Evolutionary conservation across 2,329 filamentous ascomycete genomes (phyloP).

Genomic region (Cylindrodendrum hubeiense): DNA sequence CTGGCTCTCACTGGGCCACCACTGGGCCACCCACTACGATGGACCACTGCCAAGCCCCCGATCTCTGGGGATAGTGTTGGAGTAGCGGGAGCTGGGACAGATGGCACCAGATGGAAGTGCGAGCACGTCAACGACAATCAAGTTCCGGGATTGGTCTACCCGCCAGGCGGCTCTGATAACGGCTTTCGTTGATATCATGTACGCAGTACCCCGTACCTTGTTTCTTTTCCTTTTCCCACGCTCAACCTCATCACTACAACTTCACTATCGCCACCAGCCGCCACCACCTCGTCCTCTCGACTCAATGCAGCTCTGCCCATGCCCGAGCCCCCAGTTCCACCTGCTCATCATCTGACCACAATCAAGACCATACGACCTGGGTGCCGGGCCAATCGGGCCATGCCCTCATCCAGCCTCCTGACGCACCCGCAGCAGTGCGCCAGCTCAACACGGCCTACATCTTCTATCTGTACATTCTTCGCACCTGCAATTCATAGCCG

Average conservation of each 20-base stretch:
- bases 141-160: constrained; percentile 16
- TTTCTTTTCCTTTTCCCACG: background rate
- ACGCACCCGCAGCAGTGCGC: background rate
- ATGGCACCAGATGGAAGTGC: constrained; percentile 24
- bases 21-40: background rate
- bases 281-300: background rate
- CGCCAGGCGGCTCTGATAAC: background rate
- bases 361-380: background rate
- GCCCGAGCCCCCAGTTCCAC: background rate
- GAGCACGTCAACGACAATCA: constrained; percentile 21
- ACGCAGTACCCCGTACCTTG: background rate
- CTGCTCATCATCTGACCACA: constrained; percentile 15
- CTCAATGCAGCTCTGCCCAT: constrained; percentile 5
- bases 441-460: background rate
- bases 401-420: constrained; percentile 9
- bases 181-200: background rate
- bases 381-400: constrained; percentile 1
- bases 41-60: background rate
- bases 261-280: background rate
- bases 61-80: background rate
- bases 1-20: background rate
- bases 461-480: background rate
- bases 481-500: background rate
- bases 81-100: background rate
- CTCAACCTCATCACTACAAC: background rate